A percentile compares a stretch with the other conserved stretches of the same genome.
Evolutionary conservation across 2,329 filamentous ascomycete genomes (phyloP).

Genomic region (Aspergillus brasiliensis): DNA sequence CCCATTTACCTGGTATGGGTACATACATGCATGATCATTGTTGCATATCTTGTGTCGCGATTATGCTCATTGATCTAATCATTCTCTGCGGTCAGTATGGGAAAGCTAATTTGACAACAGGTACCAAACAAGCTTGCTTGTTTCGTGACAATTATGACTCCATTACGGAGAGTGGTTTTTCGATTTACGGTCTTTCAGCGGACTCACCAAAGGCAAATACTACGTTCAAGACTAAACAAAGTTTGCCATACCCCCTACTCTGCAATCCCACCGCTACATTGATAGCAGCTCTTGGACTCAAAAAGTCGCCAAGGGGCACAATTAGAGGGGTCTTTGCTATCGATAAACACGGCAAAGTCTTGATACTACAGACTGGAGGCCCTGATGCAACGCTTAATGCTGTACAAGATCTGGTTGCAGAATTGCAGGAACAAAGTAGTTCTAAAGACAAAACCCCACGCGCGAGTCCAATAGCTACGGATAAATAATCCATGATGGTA

Average conservation of each 20-base stretch:
- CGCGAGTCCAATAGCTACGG: background rate
- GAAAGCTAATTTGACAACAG: slow-evolving; percentile 50
- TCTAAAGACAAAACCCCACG: background rate
- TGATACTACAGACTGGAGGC: slow-evolving; percentile 72
- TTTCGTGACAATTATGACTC: slow-evolving; percentile 84
- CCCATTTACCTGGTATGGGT: background rate
- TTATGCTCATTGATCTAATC: background rate
- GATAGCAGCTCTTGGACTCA: slow-evolving; percentile 84
- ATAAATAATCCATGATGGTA: background rate
- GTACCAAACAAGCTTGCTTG: slow-evolving; percentile 88
- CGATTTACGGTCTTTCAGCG: slow-evolving; percentile 85
- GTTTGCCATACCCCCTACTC: slow-evolving; percentile 81
- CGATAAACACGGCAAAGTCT: slow-evolving; percentile 77
- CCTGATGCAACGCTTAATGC: slow-evolving; percentile 76
- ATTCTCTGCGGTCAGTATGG: background rate
- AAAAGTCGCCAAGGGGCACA: slow-evolving; percentile 79
- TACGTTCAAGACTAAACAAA: slow-evolving; percentile 88
- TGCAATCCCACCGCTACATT: slow-evolving; percentile 76
- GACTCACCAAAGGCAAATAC: slow-evolving; percentile 92
- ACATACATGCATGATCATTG: background rate
- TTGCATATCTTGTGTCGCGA: background rate
- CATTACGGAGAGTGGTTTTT: slow-evolving; percentile 75
- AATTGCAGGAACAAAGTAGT: background rate
- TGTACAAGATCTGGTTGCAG: slow-evolving; percentile 69
- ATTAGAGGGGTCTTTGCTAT: slow-evolving; percentile 86